phyloP scores from a whole-genome alignment of 768 basidiomycete species.

The Sporobolomyces pararoseus region DNA sequence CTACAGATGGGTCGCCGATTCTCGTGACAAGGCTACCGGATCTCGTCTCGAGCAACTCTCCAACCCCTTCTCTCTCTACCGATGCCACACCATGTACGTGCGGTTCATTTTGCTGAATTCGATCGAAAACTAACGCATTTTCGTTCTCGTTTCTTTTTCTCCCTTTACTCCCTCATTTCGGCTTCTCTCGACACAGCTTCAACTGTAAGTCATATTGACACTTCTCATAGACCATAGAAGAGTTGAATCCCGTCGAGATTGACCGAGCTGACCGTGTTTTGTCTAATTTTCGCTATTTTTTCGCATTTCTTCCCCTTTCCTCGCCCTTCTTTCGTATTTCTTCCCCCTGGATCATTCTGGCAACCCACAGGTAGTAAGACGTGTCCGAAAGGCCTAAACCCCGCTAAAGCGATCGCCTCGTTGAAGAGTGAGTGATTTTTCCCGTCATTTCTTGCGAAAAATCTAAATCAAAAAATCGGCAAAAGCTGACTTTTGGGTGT shows the following conservation, averaged over 20 bases:
- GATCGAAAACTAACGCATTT: not conserved
- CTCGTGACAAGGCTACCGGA: conserved; percentile 71
- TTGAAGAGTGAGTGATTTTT: conserved; percentile 52
- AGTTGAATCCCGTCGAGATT: no score
- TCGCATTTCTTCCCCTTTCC: not conserved
- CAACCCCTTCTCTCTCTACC: conserved; percentile 92
- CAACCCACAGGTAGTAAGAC: no score
- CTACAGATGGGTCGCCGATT: conserved; percentile 97
- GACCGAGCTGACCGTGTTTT: conserved; percentile 1
- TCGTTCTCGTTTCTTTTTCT: not conserved
- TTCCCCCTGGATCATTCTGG: not conserved
- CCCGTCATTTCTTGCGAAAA: not conserved
- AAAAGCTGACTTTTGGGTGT: not conserved
- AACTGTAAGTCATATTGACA: conserved; percentile 55
- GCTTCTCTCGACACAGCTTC: conserved; percentile 60
- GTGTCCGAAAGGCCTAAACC: conserved; percentile 56
- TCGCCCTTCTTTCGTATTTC: not conserved
- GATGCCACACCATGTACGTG: conserved; percentile 71
- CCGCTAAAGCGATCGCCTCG: conserved; percentile 83
- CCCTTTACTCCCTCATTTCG: not conserved
- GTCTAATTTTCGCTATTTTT: not conserved
- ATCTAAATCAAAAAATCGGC: no score
- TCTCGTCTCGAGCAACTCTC: conserved; percentile 86
- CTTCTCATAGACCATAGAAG: not conserved
- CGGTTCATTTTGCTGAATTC: not conserved